These are phyloP conservation scores for Metschnikowia matae DNA, from an alignment of 805 yeast genomes.

Conservation along the genomic window DNA sequence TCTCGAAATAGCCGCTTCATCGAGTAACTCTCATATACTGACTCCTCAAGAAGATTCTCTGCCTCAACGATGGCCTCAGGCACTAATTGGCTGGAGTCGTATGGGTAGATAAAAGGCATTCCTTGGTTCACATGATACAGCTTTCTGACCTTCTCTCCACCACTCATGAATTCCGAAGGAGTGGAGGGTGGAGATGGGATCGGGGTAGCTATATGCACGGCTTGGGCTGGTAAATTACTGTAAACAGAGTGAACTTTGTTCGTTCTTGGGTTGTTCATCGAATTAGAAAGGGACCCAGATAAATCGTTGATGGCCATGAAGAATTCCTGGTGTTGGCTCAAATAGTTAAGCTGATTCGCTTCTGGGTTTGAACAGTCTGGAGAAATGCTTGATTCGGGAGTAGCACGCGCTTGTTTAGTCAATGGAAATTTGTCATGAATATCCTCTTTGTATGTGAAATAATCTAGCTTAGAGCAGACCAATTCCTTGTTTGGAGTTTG, in stretches of 20 bases:
- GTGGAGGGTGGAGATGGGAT: slow-evolving; percentile 73
- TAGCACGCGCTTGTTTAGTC: slow-evolving; percentile 18
- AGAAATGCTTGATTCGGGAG: not conserved
- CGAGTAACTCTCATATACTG: slow-evolving; percentile 64
- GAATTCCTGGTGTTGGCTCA: slow-evolving; percentile 1
- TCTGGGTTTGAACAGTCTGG: slow-evolving; percentile 1
- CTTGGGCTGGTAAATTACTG: slow-evolving; percentile 47
- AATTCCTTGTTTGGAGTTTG: slow-evolving; percentile 20
- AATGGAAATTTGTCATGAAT: slow-evolving; percentile 72
- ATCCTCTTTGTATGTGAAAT: slow-evolving; percentile 74
- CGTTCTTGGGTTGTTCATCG: slow-evolving; percentile 56
- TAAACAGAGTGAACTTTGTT: slow-evolving; percentile 41
- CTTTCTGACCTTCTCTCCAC: slow-evolving; percentile 48
- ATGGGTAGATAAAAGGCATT: slow-evolving; percentile 65
- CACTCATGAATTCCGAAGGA: slow-evolving; percentile 43
- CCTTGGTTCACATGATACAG: slow-evolving; percentile 63
- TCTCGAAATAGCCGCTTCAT: slow-evolving; percentile 69
- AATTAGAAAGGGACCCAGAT: slow-evolving; percentile 55
- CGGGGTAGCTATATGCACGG: slow-evolving; percentile 78
- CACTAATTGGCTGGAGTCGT: slow-evolving; percentile 30
- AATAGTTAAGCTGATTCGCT: not conserved
- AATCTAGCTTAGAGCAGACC: slow-evolving; percentile 78
- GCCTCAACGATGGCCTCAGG: slow-evolving; percentile 84
- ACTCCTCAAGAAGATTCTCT: slow-evolving; percentile 55
- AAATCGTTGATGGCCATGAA: slow-evolving; percentile 40